A percentile compares a stretch with the other conserved stretches of the same genome.
Conservation (phyloP, 1,139 yeast genomes). For the Lodderomyces beijingensis region DNA sequence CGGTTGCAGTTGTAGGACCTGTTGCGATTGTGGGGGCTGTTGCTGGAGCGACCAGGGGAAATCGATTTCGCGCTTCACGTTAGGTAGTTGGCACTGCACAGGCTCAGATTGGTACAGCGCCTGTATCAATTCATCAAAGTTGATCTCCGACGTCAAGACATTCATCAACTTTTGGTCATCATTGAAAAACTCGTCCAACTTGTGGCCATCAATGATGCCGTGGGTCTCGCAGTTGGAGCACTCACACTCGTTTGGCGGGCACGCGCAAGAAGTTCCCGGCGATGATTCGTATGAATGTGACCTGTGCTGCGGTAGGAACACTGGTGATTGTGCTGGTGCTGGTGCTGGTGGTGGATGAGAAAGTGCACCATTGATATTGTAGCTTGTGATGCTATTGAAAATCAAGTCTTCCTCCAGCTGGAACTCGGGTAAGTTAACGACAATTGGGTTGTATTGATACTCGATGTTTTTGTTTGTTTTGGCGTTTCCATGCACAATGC, state of each 20-base stretch:
- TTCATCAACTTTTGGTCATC: constrained; percentile 9
- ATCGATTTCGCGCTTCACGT: too few species aligned
- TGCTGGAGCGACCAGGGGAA: background rate
- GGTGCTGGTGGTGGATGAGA: too few species aligned
- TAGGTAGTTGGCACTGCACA: too few species aligned
- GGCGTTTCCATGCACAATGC: constrained; percentile 40
- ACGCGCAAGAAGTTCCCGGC: constrained; percentile 25
- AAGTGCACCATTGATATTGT: too few species aligned
- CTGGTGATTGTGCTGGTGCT: background rate
- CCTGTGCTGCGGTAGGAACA: too few species aligned
- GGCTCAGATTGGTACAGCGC: too few species aligned
- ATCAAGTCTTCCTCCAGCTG: background rate
- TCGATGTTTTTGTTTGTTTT: too few species aligned
- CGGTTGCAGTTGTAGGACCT: background rate
- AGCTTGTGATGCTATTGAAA: background rate
- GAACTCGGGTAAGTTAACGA: background rate
- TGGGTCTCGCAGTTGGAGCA: constrained; percentile 53
- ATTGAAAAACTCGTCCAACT: constrained; percentile 33
- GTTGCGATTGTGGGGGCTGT: background rate
- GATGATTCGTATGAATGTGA: background rate
- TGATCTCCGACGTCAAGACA: constrained; percentile 7
- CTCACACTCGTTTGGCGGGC: constrained; percentile 44
- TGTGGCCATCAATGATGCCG: constrained; percentile 49
- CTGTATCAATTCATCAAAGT: constrained; percentile 4
- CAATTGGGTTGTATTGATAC: background rate